Evolutionary conservation across 2,329 filamentous ascomycete genomes (phyloP).

Genomic region (Xylaria polymorpha): DNA sequence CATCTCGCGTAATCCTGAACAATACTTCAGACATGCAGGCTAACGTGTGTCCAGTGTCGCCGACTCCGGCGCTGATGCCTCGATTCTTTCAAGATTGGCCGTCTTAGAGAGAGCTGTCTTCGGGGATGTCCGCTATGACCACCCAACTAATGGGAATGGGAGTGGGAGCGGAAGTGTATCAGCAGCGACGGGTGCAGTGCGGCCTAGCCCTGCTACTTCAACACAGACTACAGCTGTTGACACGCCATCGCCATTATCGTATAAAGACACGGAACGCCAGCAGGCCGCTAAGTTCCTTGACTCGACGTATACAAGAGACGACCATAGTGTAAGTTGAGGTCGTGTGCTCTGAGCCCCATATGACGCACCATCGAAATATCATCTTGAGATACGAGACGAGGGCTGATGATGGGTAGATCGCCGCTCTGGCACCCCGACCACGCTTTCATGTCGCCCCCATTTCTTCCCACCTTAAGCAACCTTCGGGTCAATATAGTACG

Average conservation of each 20-base stretch:
- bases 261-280: conserved; percentile 37
- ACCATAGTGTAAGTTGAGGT: conserved; percentile 25
- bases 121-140: conserved; percentile 9
- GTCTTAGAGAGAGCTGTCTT: conserved; percentile 49
- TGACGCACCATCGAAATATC: background rate
- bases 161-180: no score
- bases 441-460: conserved; percentile 26
- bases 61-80: conserved; percentile 17
- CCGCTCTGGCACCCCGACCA: background rate
- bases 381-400: background rate
- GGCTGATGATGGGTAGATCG: conserved; percentile 26
- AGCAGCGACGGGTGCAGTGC: background rate
- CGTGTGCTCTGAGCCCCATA: background rate
- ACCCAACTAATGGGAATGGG: background rate
- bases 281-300: conserved; percentile 38
- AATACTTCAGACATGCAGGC: background rate
- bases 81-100: conserved; percentile 45
- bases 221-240: conserved; percentile 1
- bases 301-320: conserved; percentile 33
- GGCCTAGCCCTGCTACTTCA: conserved; percentile 13
- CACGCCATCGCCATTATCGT: conserved; percentile 10
- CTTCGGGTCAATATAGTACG: background rate
- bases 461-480: conserved; percentile 21
- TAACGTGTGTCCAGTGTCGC: conserved; percentile 17
- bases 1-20: background rate